Evolutionary conservation across 345 rosid species (phyloP), one percentile per base, ranked within the genome.

Genomic region (Linum lewisii): DNA sequence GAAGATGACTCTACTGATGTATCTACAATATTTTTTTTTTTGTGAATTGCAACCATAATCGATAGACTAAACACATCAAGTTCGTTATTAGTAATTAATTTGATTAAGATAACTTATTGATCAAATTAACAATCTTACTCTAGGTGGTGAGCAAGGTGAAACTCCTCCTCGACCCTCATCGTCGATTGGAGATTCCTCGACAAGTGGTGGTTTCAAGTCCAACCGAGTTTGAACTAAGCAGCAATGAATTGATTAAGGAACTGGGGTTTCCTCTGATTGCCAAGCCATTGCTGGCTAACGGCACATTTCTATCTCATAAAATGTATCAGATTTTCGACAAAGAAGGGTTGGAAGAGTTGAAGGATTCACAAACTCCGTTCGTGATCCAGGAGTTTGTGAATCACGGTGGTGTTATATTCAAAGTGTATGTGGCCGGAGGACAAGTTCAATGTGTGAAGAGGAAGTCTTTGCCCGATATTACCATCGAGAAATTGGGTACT

Each of bases 321-420:
- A 63, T 85, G 80, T 75, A 54, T 60, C 37, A 81, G 57, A 62
- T 85, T 16, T 85, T 79, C 63, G 82, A 82, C 22, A 71, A 66
- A 15, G 78, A 72, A 36, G 84, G 86, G 32, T 69, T 85, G 26
- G 60, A 72, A 58, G 66, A 66, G 13, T 11, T 42, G 47, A 16
- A 42, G 34, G 34, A 29, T 29, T 29, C 78, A 16, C 69, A 24
- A 15, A 34, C 75, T 13, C 84, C 85, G 23, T 58, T 79, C 62
- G 81, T 84, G 25, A 47, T 84, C 64, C 91, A 84, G 66, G 87
- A 78, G 60, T 84, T 84, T 62, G 84, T 84, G 73, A 84, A 84
- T 37, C 87, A 84, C 21, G 85, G 91, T 3, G 86, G 86, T 16
- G 86, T 79, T 26, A 55, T 85, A 24, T 80, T 82, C 42, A 85